Percentiles rank a stretch among this genome's conserved stretches.
Evolutionary conservation across 1,139 yeast species (phyloP).

Genomic region (Debaryomyces fabryi): DNA sequence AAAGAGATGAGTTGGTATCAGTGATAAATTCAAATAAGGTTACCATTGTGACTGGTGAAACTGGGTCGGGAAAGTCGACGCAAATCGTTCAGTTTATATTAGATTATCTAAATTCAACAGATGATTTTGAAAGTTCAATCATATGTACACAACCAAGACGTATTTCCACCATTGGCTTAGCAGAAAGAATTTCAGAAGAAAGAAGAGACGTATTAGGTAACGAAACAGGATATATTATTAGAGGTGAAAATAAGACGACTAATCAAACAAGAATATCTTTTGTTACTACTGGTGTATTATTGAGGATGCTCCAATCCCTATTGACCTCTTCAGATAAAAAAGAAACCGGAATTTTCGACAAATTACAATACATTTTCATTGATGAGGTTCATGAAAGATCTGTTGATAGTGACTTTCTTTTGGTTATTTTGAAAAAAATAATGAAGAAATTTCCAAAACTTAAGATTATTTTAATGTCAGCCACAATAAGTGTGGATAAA

Average conservation of each 20-base stretch:
- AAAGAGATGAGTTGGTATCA: conserved; percentile 55
- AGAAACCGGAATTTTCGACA: conserved; percentile 45
- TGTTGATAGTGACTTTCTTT: conserved; percentile 82
- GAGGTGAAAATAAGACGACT: conserved; percentile 81
- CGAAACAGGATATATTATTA: conserved; percentile 85
- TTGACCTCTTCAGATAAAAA: conserved; percentile 18
- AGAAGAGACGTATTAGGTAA: conserved; percentile 67
- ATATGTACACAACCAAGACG: conserved; percentile 95
- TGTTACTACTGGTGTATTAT: conserved; percentile 89
- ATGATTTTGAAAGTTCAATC: conserved; percentile 58
- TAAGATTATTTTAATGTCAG: conserved; percentile 87
- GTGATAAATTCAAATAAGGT: conserved; percentile 63
- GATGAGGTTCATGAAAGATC: conserved; percentile 98
- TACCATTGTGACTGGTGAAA: conserved; percentile 88
- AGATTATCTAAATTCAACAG: conserved; percentile 55
- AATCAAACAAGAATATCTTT: conserved; percentile 71
- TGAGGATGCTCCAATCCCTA: conserved; percentile 74
- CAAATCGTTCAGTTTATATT: conserved; percentile 88
- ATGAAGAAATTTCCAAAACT: conserved; percentile 50
- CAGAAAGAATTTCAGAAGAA: conserved; percentile 89
- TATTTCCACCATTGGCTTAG: conserved; percentile 92
- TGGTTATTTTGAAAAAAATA: conserved; percentile 72
- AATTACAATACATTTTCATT: conserved; percentile 69
- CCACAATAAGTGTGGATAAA: conserved; percentile 78
- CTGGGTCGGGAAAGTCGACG: conserved; percentile 95